phyloP scores from a whole-genome alignment of 2,329 filamentous ascomycete genomes.

The Tolypocladium ophioglossoides region DNA sequence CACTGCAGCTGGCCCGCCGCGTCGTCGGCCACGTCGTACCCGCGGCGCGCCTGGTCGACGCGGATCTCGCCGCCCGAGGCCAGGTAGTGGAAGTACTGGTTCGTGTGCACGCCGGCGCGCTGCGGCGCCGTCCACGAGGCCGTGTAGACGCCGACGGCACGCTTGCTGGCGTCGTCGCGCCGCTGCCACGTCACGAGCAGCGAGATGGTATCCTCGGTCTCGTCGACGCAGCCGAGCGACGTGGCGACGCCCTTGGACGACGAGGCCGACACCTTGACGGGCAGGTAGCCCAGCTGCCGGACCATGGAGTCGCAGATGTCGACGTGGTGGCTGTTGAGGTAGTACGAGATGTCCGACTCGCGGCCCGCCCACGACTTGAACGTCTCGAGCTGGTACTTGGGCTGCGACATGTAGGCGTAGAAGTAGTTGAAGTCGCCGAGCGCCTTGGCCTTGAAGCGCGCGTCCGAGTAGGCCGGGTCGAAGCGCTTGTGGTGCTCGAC shows the following conservation, averaged over 20 bases:
- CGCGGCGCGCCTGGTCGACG: slow-evolving; percentile 86
- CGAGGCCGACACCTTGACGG: slow-evolving; percentile 67
- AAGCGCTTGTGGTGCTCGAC: slow-evolving; percentile 96
- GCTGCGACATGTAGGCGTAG: slow-evolving; percentile 93
- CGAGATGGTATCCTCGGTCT: slow-evolving; percentile 89
- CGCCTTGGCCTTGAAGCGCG: slow-evolving; percentile 61
- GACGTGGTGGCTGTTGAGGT: slow-evolving; percentile 90
- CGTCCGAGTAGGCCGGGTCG: slow-evolving; percentile 87
- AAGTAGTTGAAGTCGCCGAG: slow-evolving; percentile 98
- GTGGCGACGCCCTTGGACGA: slow-evolving; percentile 71
- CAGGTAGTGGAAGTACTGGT: slow-evolving; percentile 96
- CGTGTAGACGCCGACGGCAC: slow-evolving; percentile 83
- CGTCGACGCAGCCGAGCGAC: slow-evolving; percentile 63
- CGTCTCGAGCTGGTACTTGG: slow-evolving; percentile 82
- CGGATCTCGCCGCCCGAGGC: slow-evolving; percentile 74
- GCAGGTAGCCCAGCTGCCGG: slow-evolving; percentile 57
- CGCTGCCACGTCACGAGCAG: slow-evolving; percentile 82
- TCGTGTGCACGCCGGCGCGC: slow-evolving; percentile 87
- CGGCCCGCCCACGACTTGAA: slow-evolving; percentile 91
- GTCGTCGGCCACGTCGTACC: slow-evolving; percentile 91
- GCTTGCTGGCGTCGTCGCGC: slow-evolving; percentile 54
- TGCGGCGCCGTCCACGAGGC: slow-evolving; percentile 92
- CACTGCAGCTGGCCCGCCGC: slow-evolving; percentile 59
- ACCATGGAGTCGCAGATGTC: slow-evolving; percentile 93
- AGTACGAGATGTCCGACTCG: slow-evolving; percentile 91